phyloP scores from a whole-genome alignment of 139 green algal genomes.

The Pseudopediastrum boryanum region DNA sequence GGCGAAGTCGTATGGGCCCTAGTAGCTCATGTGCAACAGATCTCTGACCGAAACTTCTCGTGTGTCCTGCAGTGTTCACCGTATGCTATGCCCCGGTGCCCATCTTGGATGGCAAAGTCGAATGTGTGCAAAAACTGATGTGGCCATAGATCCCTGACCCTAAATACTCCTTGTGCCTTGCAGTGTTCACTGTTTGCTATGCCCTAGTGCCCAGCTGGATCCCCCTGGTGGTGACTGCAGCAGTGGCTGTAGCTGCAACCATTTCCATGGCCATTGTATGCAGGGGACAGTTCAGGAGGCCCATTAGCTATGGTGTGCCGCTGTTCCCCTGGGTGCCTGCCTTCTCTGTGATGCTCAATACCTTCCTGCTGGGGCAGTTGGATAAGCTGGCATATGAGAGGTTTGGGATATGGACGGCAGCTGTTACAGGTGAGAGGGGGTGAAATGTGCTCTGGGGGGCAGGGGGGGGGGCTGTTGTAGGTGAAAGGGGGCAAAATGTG shows the following conservation, averaged over 20 bases:
- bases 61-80: too few species aligned
- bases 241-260: neutral
- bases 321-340: constrained; percentile 41
- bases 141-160: constrained; percentile 6
- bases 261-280: constrained; percentile 30
- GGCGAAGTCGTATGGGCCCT: too few species aligned
- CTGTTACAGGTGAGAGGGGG: too few species aligned
- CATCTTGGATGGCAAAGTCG: too few species aligned
- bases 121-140: neutral
- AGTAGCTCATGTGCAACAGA: too few species aligned
- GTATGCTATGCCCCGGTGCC: too few species aligned
- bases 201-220: constrained; percentile 1
- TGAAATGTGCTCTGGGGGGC: too few species aligned
- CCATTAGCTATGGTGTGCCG: constrained; percentile 25
- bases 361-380: constrained; percentile 46
- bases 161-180: neutral
- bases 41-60: too few species aligned
- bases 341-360: constrained; percentile 38
- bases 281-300: constrained; percentile 30
- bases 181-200: constrained; percentile 31
- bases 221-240: constrained; percentile 17
- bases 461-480: too few species aligned
- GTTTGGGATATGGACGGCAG: constrained; percentile 46
- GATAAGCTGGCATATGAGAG: constrained; percentile 19
- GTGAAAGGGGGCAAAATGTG: too few species aligned